A percentile compares a stretch with the other conserved stretches of the same genome.
phyloP scores from a whole-genome alignment of 2,329 filamentous ascomycete genomes.

The Stachybotrys chartarum region DNA sequence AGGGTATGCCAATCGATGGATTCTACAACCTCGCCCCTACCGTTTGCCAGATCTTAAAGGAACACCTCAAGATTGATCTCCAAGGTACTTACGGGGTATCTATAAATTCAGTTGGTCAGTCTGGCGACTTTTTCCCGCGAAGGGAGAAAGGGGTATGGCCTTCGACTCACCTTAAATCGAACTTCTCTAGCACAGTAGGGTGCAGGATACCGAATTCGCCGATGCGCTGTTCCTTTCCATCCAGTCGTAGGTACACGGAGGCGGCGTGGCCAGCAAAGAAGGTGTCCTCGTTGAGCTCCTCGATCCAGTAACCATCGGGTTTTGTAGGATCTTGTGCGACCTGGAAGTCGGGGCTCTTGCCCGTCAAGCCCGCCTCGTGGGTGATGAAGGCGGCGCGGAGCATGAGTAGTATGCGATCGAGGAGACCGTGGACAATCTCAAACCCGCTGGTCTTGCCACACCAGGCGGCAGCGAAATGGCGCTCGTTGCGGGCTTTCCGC shows the following conservation, averaged over 20 bases:
- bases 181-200: slow-evolving; percentile 87
- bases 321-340: slow-evolving; percentile 47
- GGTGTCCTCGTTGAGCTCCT: slow-evolving; percentile 83
- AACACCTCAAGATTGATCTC: slow-evolving; percentile 95
- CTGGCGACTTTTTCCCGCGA: neutral
- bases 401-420: slow-evolving; percentile 91
- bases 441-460: slow-evolving; percentile 94
- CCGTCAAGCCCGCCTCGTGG: slow-evolving; percentile 59
- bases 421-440: slow-evolving; percentile 87
- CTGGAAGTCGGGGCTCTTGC: slow-evolving; percentile 44
- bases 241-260: slow-evolving; percentile 69
- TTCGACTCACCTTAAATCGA: slow-evolving; percentile 65
- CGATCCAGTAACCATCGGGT: slow-evolving; percentile 82
- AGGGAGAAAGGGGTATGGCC: neutral
- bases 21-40: neutral
- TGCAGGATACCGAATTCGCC: slow-evolving; percentile 93
- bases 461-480: slow-evolving; percentile 93
- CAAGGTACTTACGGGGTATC: slow-evolving; percentile 86
- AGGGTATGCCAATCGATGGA: neutral
- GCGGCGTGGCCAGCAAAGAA: slow-evolving; percentile 91
- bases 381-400: slow-evolving; percentile 75
- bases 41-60: slow-evolving; percentile 45
- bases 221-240: slow-evolving; percentile 67
- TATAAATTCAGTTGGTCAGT: slow-evolving; percentile 18
- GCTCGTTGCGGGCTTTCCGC: slow-evolving; percentile 83